Evolutionary conservation across 306 rosid genomes (phyloP).

Genomic region (Pachyrhizus erosus): DNA sequence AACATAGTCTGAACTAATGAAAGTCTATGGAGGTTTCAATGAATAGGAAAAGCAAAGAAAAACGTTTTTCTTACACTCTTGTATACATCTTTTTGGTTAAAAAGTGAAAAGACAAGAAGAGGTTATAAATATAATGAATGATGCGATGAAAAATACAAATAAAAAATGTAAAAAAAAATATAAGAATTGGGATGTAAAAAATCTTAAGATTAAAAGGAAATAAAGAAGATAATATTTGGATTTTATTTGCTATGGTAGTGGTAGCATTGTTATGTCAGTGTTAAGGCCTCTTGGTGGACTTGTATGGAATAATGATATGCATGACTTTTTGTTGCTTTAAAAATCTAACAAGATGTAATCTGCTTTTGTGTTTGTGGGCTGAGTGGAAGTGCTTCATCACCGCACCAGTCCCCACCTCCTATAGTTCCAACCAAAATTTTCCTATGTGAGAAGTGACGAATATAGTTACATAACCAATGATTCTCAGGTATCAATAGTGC

Average conservation of each 20-base stretch:
- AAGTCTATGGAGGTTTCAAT: not conserved
- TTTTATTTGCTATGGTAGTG: not conserved
- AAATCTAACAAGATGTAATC: not conserved
- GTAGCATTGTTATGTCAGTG: not conserved
- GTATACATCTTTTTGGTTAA: not conserved
- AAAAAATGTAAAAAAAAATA: too few species aligned
- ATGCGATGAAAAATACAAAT: not conserved
- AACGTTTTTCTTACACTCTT: not conserved
- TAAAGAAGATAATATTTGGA: not conserved
- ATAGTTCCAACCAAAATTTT: constrained; percentile 17
- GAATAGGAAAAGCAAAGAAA: not conserved
- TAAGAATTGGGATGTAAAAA: not conserved
- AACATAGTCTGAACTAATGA: not conserved
- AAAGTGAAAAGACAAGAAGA: not conserved
- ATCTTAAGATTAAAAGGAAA: not conserved
- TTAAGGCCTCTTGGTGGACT: constrained; percentile 5
- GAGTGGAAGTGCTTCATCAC: constrained; percentile 18
- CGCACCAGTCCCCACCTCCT: constrained; percentile 7
- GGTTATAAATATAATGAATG: not conserved
- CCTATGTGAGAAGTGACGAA: constrained; percentile 5
- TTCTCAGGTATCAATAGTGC: not conserved
- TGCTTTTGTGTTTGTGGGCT: constrained; percentile 23
- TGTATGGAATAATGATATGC: not conserved
- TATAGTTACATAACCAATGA: not conserved
- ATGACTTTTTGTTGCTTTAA: not conserved